These are phyloP conservation scores for Ceratocystis diversiconidia DNA, from an alignment of 2,329 filamentous ascomycete genomes.

Conservation along the genomic window DNA sequence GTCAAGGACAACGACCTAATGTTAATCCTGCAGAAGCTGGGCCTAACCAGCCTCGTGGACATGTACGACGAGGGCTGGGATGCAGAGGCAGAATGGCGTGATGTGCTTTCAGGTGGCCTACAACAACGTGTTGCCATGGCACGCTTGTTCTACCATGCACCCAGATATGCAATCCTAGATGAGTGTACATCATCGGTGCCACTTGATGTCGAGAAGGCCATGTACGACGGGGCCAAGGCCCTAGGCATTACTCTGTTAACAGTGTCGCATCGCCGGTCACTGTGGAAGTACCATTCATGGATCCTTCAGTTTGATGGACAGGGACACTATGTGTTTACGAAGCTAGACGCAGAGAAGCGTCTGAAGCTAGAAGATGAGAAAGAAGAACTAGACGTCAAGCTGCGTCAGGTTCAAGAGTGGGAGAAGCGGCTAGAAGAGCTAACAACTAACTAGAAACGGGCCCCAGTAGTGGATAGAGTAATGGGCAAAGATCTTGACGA, in stretches of 20 bases:
- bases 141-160: conserved; percentile 81
- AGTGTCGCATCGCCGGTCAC: conserved; percentile 73
- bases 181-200: conserved; percentile 96
- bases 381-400: conserved; percentile 75
- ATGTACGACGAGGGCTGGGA: conserved; percentile 72
- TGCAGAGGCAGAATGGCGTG: conserved; percentile 90
- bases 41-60: conserved; percentile 69
- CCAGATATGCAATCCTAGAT: conserved; percentile 87
- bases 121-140: conserved; percentile 98
- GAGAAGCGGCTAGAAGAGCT: conserved; percentile 75
- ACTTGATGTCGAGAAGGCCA: conserved; percentile 80
- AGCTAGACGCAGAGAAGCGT: conserved; percentile 73
- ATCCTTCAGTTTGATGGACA: conserved; percentile 96
- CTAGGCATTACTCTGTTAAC: conserved; percentile 94
- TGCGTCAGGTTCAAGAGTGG: conserved; percentile 76
- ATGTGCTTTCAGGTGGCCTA: conserved; percentile 78
- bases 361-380: conserved; percentile 87
- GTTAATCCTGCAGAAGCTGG: conserved; percentile 61
- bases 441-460: conserved; percentile 26
- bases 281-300: conserved; percentile 93
- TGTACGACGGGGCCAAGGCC: conserved; percentile 93
- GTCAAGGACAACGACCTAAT: conserved; percentile 70
- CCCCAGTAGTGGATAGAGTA: no score
- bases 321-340: conserved; percentile 79
- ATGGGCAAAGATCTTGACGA: background rate